Base-by-base conservation (phyloP, 2,329 filamentous ascomycete species). In the Phialophora verrucosa region DNA sequence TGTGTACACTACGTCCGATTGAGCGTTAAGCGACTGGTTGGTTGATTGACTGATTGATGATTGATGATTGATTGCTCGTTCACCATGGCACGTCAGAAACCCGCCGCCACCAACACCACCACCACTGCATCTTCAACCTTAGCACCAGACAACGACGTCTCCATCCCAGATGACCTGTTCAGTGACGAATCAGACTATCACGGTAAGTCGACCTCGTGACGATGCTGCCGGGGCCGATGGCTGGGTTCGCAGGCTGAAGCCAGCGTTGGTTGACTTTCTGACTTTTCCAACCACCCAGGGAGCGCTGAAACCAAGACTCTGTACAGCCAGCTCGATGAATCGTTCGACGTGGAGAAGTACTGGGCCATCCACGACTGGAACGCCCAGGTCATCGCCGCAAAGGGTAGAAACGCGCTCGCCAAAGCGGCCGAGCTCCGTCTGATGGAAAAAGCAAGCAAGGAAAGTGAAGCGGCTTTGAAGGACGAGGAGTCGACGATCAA, bases 321-420 rank as follows among this genome's bases (percentile, higher is more conserved):
- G 1, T 81, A 90, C 0, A 79, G 86, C 70, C 72, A 77, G n/a
- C 81, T 83, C 54, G 84, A 84, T 14, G 74, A 78, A n/a, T 71
- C 73, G 17, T 88, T 88, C 70, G 78, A 88, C 69, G 76, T 81
- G 29, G 71, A 79, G 12, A 73, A 76, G 44, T 89, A 86, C 83
- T 85, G 83, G 81, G 65, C 75, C 25, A 55, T 67, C 25, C 69
- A 72, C 32, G 65, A 67, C 14, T 66, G 65, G 63, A 70, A 67
- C 55, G 32, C 67, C 20, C 70, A 72, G 55, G 65, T 70, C 38
- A 60, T 66, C 32, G 70, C 68, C 31, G 57, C 54, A 12, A 63
- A 57, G 23, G 55, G 63, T 35, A 53, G 27, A 31, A 44, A 59
- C 20, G 63, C 59, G 11, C 53, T 50, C 44, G 62, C 61, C 35